Base-by-base conservation (phyloP, 1,139 yeast species). In the Blastobotrys illinoisensis region DNA sequence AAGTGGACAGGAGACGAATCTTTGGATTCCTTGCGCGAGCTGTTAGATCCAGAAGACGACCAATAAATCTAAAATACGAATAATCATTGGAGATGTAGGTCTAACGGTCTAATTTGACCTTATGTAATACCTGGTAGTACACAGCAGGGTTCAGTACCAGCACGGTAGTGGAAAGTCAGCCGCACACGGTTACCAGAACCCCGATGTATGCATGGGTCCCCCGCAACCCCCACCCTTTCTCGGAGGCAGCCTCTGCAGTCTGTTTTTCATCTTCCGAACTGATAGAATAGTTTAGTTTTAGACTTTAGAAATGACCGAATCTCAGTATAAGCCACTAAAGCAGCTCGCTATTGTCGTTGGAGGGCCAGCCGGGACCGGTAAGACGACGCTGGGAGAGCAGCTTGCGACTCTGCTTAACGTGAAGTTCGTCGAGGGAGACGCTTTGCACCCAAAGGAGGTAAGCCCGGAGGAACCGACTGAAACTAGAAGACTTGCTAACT, bases 341-440 rank as follows among this genome's bases (percentile, higher is more conserved):
- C 58, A 60, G 11, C 49, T 57, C 19, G 76, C 75, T 2, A 61
- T 76, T 23, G 71, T 78, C 2, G 71, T 80, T n/a, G 96, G 95
- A 1, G 99, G 99, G 0, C 96, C 98, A 1, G 90, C 97, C 0
- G 97, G 97, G 11, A 86, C 96, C 2, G 98, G 98, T 1, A 91
- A 91, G 69, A 79, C 95, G 32, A 88, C 97, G 1, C 79, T 87
- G 26, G 95, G 89, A 0, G 71, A 72, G n/a, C 64, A 71, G 19
- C 67, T 91, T 40, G 69, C 86, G 1, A 57, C 69, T 19, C 63
- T 69, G 43, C 73, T 78, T 48, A 62, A 70, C 1, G 77, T 85
- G 55, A 78, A 82, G 1, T 88, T 81, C 64, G 71, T 90, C 14
- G 99, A 93, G 68, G 99, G 98, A 9, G 99, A 93, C 67, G 72